Conservation (phyloP, 2,329 filamentous ascomycete species). For the Sphaerulina musiva region DNA sequence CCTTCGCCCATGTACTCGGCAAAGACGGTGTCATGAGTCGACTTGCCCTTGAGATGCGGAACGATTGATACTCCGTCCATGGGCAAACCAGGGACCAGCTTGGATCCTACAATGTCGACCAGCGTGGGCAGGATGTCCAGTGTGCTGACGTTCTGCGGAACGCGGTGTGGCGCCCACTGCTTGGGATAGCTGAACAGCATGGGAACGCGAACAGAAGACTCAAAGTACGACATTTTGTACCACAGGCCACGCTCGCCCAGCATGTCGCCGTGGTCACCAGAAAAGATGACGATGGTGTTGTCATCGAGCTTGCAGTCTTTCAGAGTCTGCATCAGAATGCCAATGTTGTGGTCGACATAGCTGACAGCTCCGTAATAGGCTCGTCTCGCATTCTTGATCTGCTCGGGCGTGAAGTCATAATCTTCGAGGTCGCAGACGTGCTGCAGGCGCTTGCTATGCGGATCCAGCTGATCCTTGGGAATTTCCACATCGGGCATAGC, state of each 20-base stretch:
- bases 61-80: slow-evolving; percentile 79
- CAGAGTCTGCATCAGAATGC: slow-evolving; percentile 69
- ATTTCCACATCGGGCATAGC: slow-evolving; percentile 72
- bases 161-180: slow-evolving; percentile 66
- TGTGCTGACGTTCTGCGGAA: slow-evolving; percentile 80
- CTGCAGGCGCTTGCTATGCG: slow-evolving; percentile 79
- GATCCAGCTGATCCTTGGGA: slow-evolving; percentile 72
- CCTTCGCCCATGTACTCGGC: slow-evolving; percentile 94
- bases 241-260: slow-evolving; percentile 84
- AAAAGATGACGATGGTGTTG: slow-evolving; percentile 87
- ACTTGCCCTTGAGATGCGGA: slow-evolving; percentile 64
- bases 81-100: slow-evolving; percentile 63
- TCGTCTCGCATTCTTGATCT: slow-evolving; percentile 75
- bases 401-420: slow-evolving; percentile 74
- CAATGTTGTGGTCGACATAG: slow-evolving; percentile 90
- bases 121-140: slow-evolving; percentile 86
- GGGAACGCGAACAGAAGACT: slow-evolving; percentile 82
- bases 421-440: slow-evolving; percentile 83
- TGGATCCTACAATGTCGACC: slow-evolving; percentile 70
- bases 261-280: slow-evolving; percentile 93
- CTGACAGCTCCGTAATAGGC: slow-evolving; percentile 91
- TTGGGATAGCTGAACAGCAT: slow-evolving; percentile 77
- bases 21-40: slow-evolving; percentile 76
- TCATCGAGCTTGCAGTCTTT: slow-evolving; percentile 73
- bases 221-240: slow-evolving; percentile 98